Evolutionary conservation across 1,284 basidiomycete genomes (phyloP).

Genomic region (Chalciporus sp.): DNA sequence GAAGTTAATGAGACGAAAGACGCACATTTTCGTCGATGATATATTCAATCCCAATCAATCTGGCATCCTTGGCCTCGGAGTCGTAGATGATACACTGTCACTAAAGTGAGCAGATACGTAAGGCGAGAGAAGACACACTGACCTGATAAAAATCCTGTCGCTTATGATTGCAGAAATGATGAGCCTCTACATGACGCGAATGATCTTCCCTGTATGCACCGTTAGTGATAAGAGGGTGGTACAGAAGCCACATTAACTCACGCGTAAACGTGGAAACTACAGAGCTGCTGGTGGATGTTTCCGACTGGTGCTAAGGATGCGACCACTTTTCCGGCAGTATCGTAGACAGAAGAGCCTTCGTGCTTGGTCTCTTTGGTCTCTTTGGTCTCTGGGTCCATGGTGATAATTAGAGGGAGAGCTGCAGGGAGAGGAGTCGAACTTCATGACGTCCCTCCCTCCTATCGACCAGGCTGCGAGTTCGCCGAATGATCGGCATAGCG

Average conservation of each 20-base stretch:
- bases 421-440: background rate
- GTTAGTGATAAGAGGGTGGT: background rate
- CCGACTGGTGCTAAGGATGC: conserved; percentile 51
- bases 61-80: conserved; percentile 44
- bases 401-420: conserved; percentile 1
- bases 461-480: conserved; percentile 9
- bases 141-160: conserved; percentile 23
- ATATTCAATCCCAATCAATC: conserved; percentile 56
- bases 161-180: conserved; percentile 36
- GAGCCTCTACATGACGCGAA: conserved; percentile 37
- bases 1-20: background rate
- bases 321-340: conserved; percentile 39
- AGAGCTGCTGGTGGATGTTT: conserved; percentile 50
- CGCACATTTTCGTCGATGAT: conserved; percentile 45
- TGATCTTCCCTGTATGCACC: conserved; percentile 30
- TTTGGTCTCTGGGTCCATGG: conserved; percentile 17
- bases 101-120: conserved; percentile 2
- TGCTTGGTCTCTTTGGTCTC: background rate
- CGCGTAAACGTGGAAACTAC: conserved; percentile 44
- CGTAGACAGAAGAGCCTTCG: conserved; percentile 18
- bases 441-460: conserved; percentile 15
- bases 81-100: conserved; percentile 48
- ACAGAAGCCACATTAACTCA: conserved; percentile 22
- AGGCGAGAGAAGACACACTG: background rate
- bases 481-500: background rate